Evolutionary conservation across 768 basidiomycete genomes (phyloP).

Genomic region (Clavaria fumosa): DNA sequence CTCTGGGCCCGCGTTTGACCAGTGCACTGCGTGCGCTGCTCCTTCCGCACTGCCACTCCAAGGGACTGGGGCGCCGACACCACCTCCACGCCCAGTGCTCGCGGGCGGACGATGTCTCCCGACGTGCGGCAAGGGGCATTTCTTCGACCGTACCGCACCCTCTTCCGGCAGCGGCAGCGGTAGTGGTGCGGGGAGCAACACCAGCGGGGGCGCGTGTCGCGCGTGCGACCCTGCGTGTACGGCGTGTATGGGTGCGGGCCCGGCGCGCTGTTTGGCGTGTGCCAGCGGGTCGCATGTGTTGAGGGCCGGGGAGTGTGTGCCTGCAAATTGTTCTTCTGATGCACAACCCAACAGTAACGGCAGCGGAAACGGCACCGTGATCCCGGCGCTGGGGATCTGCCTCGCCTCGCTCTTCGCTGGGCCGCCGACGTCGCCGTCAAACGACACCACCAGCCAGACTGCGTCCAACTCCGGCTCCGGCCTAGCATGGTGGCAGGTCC

Average conservation of each 20-base stretch:
- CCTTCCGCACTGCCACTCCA: too few species aligned
- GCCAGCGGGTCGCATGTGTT: slow-evolving; percentile 47
- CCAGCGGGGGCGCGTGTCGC: too few species aligned
- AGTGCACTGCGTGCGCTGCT: slow-evolving; percentile 65
- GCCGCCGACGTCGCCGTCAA: slow-evolving; percentile 34
- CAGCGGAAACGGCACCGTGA: slow-evolving; percentile 35
- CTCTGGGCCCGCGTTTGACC: slow-evolving; percentile 59
- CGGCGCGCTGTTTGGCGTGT: slow-evolving; percentile 60
- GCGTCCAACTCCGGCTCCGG: too few species aligned
- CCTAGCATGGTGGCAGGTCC: slow-evolving; percentile 71
- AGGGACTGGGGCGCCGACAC: too few species aligned
- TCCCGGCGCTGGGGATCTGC: slow-evolving; percentile 63
- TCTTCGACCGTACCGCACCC: slow-evolving; percentile 48
- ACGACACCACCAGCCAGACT: slow-evolving; percentile 16
- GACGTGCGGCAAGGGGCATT: slow-evolving; percentile 59
- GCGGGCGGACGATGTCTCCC: slow-evolving; percentile 64
- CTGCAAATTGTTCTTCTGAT: slow-evolving; percentile 55
- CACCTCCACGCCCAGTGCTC: slow-evolving; percentile 52
- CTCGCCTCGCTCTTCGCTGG: slow-evolving; percentile 57
- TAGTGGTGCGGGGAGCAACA: too few species aligned
- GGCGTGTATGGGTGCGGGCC: slow-evolving; percentile 58
- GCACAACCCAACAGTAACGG: too few species aligned
- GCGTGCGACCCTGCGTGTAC: slow-evolving; percentile 65
- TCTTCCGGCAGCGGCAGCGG: too few species aligned
- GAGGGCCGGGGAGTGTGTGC: slow-evolving; percentile 45